These are phyloP conservation scores for Penicillium sp. DNA, from an alignment of 2,329 filamentous ascomycete species.

Conservation along the genomic window DNA sequence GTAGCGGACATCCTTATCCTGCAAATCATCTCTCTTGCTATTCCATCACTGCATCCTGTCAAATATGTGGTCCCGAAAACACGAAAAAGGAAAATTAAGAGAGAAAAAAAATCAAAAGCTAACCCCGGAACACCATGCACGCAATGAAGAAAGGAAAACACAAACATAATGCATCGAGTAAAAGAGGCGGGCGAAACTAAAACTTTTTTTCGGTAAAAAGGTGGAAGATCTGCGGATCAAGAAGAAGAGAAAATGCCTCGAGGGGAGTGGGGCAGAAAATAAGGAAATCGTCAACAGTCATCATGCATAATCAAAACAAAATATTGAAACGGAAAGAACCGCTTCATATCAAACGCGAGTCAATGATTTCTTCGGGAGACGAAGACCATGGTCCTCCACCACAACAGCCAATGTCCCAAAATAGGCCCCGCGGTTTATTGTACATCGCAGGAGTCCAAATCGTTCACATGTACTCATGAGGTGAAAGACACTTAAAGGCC, in stretches of 20 bases:
- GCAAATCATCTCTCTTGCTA: conserved; percentile 7
- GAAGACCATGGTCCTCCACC: neutral
- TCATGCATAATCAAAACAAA: conserved; percentile 21
- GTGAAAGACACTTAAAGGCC: neutral
- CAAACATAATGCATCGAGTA: conserved; percentile 17
- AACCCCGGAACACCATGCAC: conserved; percentile 27
- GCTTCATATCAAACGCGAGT: conserved; percentile 12
- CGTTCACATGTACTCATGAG: neutral
- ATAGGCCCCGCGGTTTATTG: conserved; percentile 35
- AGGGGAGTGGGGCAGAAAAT: neutral
- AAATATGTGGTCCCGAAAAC: conserved; percentile 4
- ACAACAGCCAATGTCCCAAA: neutral
- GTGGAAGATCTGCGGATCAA: conserved; percentile 13
- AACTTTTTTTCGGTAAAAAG: conserved; percentile 22
- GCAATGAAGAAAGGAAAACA: conserved; percentile 7
- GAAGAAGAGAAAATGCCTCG: conserved; percentile 28
- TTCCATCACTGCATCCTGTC: conserved; percentile 9
- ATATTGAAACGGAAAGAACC: conserved; percentile 3
- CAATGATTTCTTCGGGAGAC: conserved; percentile 17
- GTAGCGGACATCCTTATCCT: neutral
- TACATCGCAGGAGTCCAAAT: conserved; percentile 32
- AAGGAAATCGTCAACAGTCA: conserved; percentile 15
- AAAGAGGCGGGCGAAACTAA: conserved; percentile 20
- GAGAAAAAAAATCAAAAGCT: conserved; percentile 16
- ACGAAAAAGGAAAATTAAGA: conserved; percentile 9